Conservation (phyloP, 345 rosid species). For the Dipteronia dyeriana region DNA sequence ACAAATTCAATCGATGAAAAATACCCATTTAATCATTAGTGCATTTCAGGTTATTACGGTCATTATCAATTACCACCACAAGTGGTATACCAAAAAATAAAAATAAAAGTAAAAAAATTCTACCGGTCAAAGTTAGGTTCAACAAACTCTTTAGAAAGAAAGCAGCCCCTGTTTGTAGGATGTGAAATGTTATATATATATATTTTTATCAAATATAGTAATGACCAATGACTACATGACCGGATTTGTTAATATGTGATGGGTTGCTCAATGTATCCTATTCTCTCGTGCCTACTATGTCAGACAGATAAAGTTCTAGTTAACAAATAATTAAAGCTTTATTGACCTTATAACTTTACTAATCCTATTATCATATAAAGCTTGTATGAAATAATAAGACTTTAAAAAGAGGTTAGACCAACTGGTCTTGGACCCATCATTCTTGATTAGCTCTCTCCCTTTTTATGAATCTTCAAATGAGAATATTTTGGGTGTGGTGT, state of each 20-base stretch:
- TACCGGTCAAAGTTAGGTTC: slow-evolving; percentile 2
- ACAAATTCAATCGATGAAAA: too few species aligned
- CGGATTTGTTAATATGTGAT: not conserved
- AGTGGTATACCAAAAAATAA: too few species aligned
- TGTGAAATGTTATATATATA: too few species aligned
- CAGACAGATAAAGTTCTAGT: not conserved
- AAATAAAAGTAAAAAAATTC: not conserved
- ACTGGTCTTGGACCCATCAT: not conserved
- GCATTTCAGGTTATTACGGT: too few species aligned
- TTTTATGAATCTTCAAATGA: not conserved
- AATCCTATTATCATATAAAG: not conserved
- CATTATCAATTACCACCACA: too few species aligned
- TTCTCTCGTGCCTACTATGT: not conserved
- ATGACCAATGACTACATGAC: not conserved
- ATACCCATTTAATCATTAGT: too few species aligned
- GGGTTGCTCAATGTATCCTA: not conserved
- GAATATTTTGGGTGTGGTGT: not conserved
- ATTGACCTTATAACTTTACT: not conserved
- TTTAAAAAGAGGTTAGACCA: not conserved
- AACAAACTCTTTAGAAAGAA: not conserved
- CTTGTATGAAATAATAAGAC: not conserved
- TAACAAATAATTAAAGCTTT: not conserved
- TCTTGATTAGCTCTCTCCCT: not conserved
- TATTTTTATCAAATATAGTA: not conserved
- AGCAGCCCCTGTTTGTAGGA: not conserved